Evolutionary conservation across 2,329 filamentous ascomycete genomes (phyloP).

Genomic region (Fusarium sambucinum): DNA sequence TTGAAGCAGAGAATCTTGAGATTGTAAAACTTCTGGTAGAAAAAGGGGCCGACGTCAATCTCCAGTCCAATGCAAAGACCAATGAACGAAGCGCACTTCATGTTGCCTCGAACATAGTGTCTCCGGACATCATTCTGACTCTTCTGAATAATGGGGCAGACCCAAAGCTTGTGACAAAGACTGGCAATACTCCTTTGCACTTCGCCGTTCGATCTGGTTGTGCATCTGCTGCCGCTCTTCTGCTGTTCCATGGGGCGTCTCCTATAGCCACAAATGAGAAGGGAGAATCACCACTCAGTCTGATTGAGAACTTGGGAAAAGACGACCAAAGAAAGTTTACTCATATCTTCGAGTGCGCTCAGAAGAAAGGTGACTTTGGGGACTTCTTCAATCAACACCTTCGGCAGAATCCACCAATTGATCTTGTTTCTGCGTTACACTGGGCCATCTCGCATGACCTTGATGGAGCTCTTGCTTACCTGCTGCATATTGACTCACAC

Average conservation of each 20-base stretch:
- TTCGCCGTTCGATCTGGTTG: conserved; percentile 16
- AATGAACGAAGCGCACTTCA: conserved; percentile 10
- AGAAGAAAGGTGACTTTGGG: background rate
- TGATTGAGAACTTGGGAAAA: background rate
- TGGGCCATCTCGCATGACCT: conserved; percentile 12
- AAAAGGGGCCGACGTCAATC: conserved; percentile 21
- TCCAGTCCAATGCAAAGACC: conserved; percentile 13
- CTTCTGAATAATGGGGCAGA: conserved; percentile 3
- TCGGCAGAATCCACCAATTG: background rate
- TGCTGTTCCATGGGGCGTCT: conserved; percentile 27
- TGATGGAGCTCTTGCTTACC: conserved; percentile 5
- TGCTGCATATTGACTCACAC: conserved; percentile 17
- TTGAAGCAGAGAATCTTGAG: conserved; percentile 13
- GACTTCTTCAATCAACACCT: background rate
- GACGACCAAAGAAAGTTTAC: background rate
- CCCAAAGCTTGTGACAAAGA: background rate
- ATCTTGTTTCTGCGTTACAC: background rate
- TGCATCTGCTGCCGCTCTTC: conserved; percentile 11
- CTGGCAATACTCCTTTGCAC: conserved; percentile 23
- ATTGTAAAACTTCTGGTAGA: conserved; percentile 13
- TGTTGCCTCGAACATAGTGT: conserved; percentile 12
- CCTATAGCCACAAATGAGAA: background rate
- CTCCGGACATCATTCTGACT: conserved; percentile 1
- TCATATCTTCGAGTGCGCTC: conserved; percentile 11
- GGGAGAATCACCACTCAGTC: background rate